Evolutionary conservation across 2,329 filamentous ascomycete species (phyloP), one percentile per base, ranked within the genome.

Genomic region (Trichoderma gracile): DNA sequence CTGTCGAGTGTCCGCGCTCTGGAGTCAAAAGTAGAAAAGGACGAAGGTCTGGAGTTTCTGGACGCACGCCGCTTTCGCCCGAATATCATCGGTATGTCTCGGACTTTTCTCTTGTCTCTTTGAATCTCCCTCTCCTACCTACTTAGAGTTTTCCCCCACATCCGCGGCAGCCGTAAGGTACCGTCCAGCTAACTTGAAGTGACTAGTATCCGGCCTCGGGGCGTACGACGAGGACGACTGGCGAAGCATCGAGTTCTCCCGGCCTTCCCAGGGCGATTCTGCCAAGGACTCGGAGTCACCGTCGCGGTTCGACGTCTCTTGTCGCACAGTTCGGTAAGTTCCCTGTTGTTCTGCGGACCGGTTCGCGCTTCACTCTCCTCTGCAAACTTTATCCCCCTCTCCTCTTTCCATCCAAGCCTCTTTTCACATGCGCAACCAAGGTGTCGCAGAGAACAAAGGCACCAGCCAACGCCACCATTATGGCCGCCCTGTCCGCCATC

Each of bases 211-310:
- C 5, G 88, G 89, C 3, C 80, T 83, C 0, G 78, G 83, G 1
- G 80, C 87, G 5, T 92, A 89, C 70, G 83, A 86, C 19, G 90
- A 93, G 74, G 89, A 93, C 60, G 79, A 78, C 9, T 93, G 90
- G 90, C 87, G 85, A 67, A 79, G 77, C 30, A 80, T 91, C 43
- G 77, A 78, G 23, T 81, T 89, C 69, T 82, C 82, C 64, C 80
- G 86, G 66, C 77, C 75, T 56, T 23, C 43, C 25, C 49, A 75
- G 45, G 21, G 46, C 53, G 45, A 76, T 47, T 72, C 73, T 14
- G 70, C 53, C 27, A 65, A 68, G 54, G 67, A 68, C 8, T 42
- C 68, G 46, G 21, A 71, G 68, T 63, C 33, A 5, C 33, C 33
- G 33, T 38, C 33, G 33, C 62, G 72, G 7, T 86, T 87, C 67